These are phyloP conservation scores for Colletotrichum graminicola DNA, from an alignment of 2,329 filamentous ascomycete species.

Conservation along the genomic window DNA sequence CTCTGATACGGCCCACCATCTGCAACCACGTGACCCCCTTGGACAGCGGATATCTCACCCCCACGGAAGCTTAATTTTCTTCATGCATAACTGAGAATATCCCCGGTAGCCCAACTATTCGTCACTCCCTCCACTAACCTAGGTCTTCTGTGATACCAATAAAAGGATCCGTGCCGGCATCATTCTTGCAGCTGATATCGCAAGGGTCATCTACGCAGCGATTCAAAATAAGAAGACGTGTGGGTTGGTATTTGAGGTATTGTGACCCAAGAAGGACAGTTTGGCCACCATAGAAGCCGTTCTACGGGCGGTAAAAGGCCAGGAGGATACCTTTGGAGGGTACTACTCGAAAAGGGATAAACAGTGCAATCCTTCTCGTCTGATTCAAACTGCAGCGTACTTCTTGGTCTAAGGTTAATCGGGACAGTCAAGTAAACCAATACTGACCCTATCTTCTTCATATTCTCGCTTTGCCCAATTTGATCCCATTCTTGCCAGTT, in stretches of 20 bases:
- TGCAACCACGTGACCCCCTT: too few species aligned
- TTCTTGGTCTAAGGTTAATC: not conserved
- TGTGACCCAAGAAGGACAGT: slow-evolving; percentile 53
- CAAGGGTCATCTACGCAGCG: slow-evolving; percentile 55
- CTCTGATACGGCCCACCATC: too few species aligned
- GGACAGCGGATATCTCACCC: too few species aligned
- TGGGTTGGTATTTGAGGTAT: slow-evolving; percentile 58
- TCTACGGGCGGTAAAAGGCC: slow-evolving; percentile 52
- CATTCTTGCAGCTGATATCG: slow-evolving; percentile 60
- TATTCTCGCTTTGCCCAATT: too few species aligned
- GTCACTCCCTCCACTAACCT: too few species aligned
- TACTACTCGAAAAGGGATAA: slow-evolving; percentile 41
- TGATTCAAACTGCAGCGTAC: too few species aligned
- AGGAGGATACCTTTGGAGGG: slow-evolving; percentile 49
- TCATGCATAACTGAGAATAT: too few species aligned
- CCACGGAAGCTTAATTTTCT: too few species aligned
- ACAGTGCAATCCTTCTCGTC: not conserved
- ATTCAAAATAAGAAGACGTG: slow-evolving; percentile 55
- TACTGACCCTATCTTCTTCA: not conserved
- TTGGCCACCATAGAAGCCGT: slow-evolving; percentile 53
- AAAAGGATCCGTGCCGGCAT: slow-evolving; percentile 56
- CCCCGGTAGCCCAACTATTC: too few species aligned
- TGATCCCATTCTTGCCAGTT: too few species aligned
- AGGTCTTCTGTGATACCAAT: too few species aligned
- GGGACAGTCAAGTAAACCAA: not conserved